Percentiles rank a stretch among this genome's conserved stretches.
phyloP scores from a whole-genome alignment of 164 flowering plant species.

The Liquidambar formosana region DNA sequence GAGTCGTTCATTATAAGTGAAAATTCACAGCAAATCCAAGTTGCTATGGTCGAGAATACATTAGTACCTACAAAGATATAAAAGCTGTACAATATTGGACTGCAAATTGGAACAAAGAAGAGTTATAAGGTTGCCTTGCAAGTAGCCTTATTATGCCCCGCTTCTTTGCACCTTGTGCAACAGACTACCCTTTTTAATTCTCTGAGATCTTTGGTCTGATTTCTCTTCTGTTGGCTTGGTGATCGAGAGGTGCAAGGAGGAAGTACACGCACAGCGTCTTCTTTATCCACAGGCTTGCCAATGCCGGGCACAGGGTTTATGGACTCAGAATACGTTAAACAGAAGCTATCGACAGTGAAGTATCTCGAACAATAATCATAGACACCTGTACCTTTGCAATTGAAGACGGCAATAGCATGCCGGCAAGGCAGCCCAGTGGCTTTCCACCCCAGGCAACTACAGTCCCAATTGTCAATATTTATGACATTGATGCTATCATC shows the following conservation, averaged over 20 bases:
- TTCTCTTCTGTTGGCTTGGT: constrained; percentile 34
- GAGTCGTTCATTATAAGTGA: too few species aligned
- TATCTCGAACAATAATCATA: constrained; percentile 54
- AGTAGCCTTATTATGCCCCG: constrained; percentile 58
- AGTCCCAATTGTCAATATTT: constrained; percentile 43
- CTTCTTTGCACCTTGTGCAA: constrained; percentile 55
- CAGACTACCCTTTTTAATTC: constrained; percentile 34
- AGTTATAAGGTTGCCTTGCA: constrained; percentile 44
- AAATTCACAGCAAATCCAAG: too few species aligned
- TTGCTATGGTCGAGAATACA: too few species aligned
- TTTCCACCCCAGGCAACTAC: constrained; percentile 63
- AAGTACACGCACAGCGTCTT: constrained; percentile 29
- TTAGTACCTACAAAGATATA: too few species aligned
- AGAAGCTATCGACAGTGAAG: constrained; percentile 42
- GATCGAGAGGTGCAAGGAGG: constrained; percentile 45
- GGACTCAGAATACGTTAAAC: constrained; percentile 41
- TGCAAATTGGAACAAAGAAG: too few species aligned
- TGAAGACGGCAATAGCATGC: constrained; percentile 69
- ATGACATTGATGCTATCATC: constrained; percentile 41
- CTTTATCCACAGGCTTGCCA: constrained; percentile 23
- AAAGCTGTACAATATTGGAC: too few species aligned
- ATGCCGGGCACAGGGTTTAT: constrained; percentile 41
- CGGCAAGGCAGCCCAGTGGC: constrained; percentile 57
- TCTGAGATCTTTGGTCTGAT: constrained; percentile 16
- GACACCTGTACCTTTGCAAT: constrained; percentile 26